Base-by-base conservation (phyloP, 306 rosid species). In the Adenanthera pavonina region DNA sequence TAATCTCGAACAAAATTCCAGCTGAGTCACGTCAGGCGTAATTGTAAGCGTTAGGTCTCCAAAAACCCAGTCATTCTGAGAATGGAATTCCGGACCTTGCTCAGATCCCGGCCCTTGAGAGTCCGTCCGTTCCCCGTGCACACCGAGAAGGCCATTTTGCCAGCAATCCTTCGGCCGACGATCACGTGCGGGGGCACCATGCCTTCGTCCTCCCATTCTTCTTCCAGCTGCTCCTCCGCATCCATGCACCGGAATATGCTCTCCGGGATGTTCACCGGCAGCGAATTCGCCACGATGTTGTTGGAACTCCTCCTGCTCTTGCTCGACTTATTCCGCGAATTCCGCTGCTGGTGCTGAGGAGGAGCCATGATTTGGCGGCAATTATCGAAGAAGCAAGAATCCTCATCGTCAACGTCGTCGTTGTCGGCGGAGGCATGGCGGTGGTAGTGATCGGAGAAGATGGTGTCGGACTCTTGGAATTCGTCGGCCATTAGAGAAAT, bases 31-130 rank as follows among this genome's bases (percentile, higher is more conserved):
- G 46, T 43, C 8, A n/a, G 33, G 72, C 17, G 46, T 64, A 62
- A 35, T 13, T 34, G 66, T 10, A 25, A 4, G 8, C 38, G 40
- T 86, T 65, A 93, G 4, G 87, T 85, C 78, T 95, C 99, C 33
- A 95, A 83, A 80, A 95, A 95, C 0, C 99, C 99, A 5, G 99
- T 95, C 97, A 95, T 87, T 77, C 94, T 82, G 4, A 93, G 98
- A 84, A 95, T 83, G 0, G 96, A 89, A 65, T 95, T 95, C 81
- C 99, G 83, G 67, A 95, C 98, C 46, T 83, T 86, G 44, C 97
- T 89, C 88, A 95, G 90, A 83, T 93, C 98, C 13, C 99, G 69
- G 3, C 99, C 99, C 71, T 95, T 95, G 17, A 95, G 89, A 1
- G 99, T 92, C 80, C 99, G 81, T 30, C 99, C 99, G 40, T 89